Base-by-base conservation (phyloP, 176 grass and related monocot species). In the Carex pumila region DNA sequence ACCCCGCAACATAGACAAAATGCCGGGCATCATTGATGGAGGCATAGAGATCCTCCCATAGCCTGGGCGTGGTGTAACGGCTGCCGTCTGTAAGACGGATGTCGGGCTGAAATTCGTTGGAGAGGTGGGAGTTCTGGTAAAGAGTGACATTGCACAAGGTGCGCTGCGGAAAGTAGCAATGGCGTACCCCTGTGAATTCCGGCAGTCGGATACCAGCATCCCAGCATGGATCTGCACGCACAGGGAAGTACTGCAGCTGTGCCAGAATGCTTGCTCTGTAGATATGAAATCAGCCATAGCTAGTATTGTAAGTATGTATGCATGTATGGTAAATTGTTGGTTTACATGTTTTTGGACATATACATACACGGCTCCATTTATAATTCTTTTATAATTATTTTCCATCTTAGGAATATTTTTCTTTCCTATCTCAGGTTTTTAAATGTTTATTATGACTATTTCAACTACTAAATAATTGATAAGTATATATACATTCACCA, bases 61-160 rank as follows among this genome's bases (percentile, higher is more conserved):
- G 89, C 12, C 91, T 83, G 41, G 81, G 67, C 9, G 89, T 90
- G 0, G 25, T 17, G 84, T 91, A 94, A n/a, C 11, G 9, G 21
- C 73, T n/a, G 3, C 90, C 84, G 37, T 68, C 73, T 15, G 17
- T 61, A 59, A 94, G 91, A 12, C 43, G 12, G 10, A 93, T 63
- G 9, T 49, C 2, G 2, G 95, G 95, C 10, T 85, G 83, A 70
- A 90, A 98, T 64, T 6, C 7, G 67, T 75, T 85, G 8, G 92
- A 89, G 32, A 91, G 87, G 82, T 95, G 91, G 37, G 91, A 49
- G 81, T 98, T 91, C 72, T 98, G 95, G 71, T 94, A 98, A 32
- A 98, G 84, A 58, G 86, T 94, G 49, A 91, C 88, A 58, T 49
- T 12, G 80, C 95, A 94, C 0, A 30, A 83, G 10, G 86, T 88